Evolutionary conservation across 139 green algal species (phyloP).

Genomic region (Spirogloea muscicola): DNA sequence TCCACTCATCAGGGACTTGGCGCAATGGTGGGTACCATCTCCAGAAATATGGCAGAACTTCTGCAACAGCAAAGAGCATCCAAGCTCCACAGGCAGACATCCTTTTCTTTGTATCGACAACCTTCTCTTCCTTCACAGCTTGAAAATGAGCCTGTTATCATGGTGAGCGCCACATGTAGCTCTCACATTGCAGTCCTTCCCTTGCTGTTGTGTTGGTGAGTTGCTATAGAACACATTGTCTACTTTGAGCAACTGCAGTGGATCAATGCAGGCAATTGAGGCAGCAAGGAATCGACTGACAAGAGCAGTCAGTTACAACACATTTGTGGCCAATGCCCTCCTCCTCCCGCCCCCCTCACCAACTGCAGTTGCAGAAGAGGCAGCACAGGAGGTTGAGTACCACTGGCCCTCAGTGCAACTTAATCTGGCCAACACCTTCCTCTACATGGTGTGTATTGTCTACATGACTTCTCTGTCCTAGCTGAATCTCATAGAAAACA

Average conservation of each 20-base stretch:
- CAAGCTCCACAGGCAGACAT: background rate
- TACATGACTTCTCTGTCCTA: background rate
- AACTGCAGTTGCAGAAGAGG: background rate
- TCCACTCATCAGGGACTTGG: constrained; percentile 43
- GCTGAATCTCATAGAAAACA: background rate
- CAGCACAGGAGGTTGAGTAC: constrained; percentile 1
- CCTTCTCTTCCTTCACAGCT: background rate
- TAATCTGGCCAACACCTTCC: constrained; percentile 51
- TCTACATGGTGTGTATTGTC: constrained; percentile 44
- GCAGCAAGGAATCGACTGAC: constrained; percentile 11
- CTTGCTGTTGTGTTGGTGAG: no score
- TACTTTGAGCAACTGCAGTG: no score
- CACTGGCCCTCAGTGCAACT: constrained; percentile 30
- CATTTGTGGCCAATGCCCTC: constrained; percentile 10
- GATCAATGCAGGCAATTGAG: constrained; percentile 19
- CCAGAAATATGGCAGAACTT: constrained; percentile 32
- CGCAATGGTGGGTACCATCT: constrained; percentile 40
- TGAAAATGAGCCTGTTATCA: background rate
- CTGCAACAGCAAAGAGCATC: background rate
- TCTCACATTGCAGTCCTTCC: constrained; percentile 5
- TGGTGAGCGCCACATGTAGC: background rate
- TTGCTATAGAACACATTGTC: no score
- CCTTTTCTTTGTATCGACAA: background rate
- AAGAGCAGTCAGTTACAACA: constrained; percentile 20
- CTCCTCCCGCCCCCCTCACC: constrained; percentile 1